Conservation (phyloP, 176 grass and related monocot genomes). For the Microstegium vimineum region DNA sequence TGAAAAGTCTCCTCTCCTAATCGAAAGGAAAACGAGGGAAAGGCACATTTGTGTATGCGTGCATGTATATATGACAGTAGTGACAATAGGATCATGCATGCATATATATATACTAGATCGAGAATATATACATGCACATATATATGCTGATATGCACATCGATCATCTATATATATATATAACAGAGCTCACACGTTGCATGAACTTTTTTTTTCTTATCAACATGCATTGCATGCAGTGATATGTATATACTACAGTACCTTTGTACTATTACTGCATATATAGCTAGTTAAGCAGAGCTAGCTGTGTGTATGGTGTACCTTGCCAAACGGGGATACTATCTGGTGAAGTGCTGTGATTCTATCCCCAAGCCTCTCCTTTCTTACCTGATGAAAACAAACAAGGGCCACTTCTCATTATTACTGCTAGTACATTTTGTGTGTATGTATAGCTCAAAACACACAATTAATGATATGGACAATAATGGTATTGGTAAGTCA, state of each 20-base stretch:
- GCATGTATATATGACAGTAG: background rate
- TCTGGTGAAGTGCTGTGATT: constrained; percentile 83
- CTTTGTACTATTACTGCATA: no score
- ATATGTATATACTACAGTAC: no score
- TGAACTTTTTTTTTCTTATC: background rate
- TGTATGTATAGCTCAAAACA: background rate
- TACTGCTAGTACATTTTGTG: background rate
- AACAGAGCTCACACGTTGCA: background rate
- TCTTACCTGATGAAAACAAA: constrained; percentile 74
- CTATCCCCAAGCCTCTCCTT: constrained; percentile 83
- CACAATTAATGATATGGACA: background rate
- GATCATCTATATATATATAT: background rate
- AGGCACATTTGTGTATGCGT: background rate
- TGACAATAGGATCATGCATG: background rate
- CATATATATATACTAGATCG: background rate
- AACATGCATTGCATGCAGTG: no score
- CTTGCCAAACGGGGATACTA: constrained; percentile 88
- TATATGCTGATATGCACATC: no score
- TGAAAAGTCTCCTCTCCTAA: constrained; percentile 12
- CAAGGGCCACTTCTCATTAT: background rate
- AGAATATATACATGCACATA: background rate
- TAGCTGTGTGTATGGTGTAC: constrained; percentile 28
- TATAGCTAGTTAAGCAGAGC: background rate
- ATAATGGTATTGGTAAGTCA: background rate
- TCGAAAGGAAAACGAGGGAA: constrained; percentile 10